These are phyloP conservation scores for Pythium myriotylum DNA, from an alignment of 352 stramenopile species.

Conservation along the genomic window DNA sequence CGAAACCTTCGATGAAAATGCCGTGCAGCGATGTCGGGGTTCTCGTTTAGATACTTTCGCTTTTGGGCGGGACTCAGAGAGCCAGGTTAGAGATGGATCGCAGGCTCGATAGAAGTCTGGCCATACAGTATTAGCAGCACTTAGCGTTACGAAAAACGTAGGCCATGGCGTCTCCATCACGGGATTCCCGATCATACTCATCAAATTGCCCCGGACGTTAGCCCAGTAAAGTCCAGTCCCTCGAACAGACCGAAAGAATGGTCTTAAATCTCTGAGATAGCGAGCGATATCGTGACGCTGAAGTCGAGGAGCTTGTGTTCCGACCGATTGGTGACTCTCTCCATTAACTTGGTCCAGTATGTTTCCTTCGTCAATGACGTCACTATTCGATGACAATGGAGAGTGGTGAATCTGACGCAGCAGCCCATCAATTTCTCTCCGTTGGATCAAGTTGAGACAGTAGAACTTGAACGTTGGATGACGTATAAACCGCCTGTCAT, in stretches of 20 bases:
- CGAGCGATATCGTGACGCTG: too few species aligned
- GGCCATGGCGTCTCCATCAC: conserved; percentile 22
- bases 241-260: conserved; percentile 20
- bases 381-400: background rate
- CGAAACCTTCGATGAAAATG: conserved; percentile 30
- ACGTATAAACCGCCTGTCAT: conserved; percentile 10
- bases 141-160: conserved; percentile 30
- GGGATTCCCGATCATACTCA: conserved; percentile 19
- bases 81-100: background rate
- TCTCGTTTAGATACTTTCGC: conserved; percentile 18
- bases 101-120: conserved; percentile 27
- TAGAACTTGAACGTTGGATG: conserved; percentile 26
- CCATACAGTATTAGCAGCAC: conserved; percentile 32
- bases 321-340: too few species aligned
- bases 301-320: too few species aligned
- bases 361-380: too few species aligned
- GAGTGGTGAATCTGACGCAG: background rate
- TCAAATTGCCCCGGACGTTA: conserved; percentile 24
- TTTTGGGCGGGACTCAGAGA: background rate
- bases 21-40: conserved; percentile 21
- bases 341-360: too few species aligned
- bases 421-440: conserved; percentile 25
- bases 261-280: conserved; percentile 14
- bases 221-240: conserved; percentile 25
- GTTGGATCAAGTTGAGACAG: conserved; percentile 27